Evolutionary conservation across 2,329 filamentous ascomycete genomes (phyloP).

Genomic region (Colletotrichum eleusines): DNA sequence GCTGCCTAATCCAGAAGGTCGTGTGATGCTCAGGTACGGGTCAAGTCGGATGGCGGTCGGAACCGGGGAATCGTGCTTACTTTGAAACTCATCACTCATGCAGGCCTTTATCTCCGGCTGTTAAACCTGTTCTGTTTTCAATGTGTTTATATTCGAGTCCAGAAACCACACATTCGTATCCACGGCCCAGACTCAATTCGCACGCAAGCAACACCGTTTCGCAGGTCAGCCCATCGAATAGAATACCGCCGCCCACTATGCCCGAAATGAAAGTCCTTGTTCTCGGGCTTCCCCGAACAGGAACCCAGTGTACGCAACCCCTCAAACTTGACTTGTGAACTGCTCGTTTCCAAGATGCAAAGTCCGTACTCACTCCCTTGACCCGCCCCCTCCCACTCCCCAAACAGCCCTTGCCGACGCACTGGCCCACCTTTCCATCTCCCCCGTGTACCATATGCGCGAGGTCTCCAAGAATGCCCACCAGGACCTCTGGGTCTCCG

Average conservation of each 20-base stretch:
- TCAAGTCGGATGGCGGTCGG: constrained; percentile 12
- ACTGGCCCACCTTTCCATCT: constrained; percentile 47
- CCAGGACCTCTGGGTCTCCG: constrained; percentile 50
- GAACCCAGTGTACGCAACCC: constrained; percentile 48
- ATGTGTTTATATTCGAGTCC: neutral
- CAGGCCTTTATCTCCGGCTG: too few relatives aligned
- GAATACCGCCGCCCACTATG: neutral
- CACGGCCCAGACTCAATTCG: neutral
- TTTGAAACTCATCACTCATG: too few relatives aligned
- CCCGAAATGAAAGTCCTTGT: constrained; percentile 50
- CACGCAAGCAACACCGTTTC: neutral
- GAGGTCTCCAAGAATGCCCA: constrained; percentile 51
- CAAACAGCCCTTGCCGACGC: constrained; percentile 49
- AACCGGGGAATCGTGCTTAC: neutral
- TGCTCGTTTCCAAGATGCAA: neutral
- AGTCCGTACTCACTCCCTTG: too few relatives aligned
- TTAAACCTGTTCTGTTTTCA: too few relatives aligned
- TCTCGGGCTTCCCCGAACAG: constrained; percentile 50
- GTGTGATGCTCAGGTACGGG: neutral
- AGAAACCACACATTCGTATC: neutral
- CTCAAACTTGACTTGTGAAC: neutral
- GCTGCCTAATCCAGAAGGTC: constrained; percentile 14
- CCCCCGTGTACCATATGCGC: constrained; percentile 51
- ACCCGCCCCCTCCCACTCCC: neutral
- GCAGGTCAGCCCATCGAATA: neutral